A percentile compares a stretch with the other conserved stretches of the same genome.
phyloP scores from a whole-genome alignment of 352 stramenopile genomes.

The Elongisporangium senticosum region DNA sequence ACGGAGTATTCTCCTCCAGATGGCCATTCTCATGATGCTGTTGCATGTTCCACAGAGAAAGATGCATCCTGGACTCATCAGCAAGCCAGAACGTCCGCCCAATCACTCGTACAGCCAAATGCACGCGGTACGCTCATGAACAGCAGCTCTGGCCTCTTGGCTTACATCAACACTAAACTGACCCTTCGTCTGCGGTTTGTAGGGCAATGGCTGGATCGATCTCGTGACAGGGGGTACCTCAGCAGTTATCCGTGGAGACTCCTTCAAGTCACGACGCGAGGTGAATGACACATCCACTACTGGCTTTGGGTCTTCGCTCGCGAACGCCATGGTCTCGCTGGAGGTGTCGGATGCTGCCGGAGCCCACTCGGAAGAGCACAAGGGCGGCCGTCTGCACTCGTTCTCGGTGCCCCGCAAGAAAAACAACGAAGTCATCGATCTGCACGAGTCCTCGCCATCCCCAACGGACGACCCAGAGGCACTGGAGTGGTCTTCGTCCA shows the following conservation, averaged over 20 bases:
- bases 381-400: constrained; percentile 24
- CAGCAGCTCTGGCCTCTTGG: background rate
- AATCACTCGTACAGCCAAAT: constrained; percentile 77
- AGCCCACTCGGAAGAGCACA: background rate
- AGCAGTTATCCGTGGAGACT: background rate
- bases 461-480: constrained; percentile 38
- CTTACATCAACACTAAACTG: background rate
- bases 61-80: constrained; percentile 40
- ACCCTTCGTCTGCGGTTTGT: background rate
- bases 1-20: background rate
- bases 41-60: constrained; percentile 33
- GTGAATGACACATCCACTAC: background rate
- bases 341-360: constrained; percentile 9
- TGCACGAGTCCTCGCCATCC: constrained; percentile 24
- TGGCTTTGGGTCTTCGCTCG: background rate
- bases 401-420: constrained; percentile 34
- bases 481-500: constrained; percentile 14
- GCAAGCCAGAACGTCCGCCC: constrained; percentile 61
- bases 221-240: constrained; percentile 21
- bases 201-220: constrained; percentile 75
- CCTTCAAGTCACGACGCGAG: background rate
- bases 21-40: constrained; percentile 2
- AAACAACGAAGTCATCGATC: constrained; percentile 16
- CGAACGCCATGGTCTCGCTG: constrained; percentile 11
- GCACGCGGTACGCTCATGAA: constrained; percentile 32